Conservation (phyloP, 352 stramenopile species). For the Phytophthora pisi region DNA sequence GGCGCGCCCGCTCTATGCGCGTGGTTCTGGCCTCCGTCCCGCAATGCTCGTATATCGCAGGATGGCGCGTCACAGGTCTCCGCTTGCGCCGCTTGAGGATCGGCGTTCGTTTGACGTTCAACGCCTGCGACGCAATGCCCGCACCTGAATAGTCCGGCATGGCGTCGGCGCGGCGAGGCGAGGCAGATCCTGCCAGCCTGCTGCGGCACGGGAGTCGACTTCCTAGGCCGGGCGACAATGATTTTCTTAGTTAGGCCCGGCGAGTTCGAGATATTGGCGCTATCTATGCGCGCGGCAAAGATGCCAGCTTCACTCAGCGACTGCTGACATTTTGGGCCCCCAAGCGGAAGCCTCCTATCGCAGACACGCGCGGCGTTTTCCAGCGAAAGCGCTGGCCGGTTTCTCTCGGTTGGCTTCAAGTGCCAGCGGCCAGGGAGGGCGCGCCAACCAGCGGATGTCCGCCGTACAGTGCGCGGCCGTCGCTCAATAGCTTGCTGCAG, state of each 20-base stretch:
- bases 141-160: conserved; percentile 10
- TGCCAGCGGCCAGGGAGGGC: not conserved
- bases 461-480: not conserved
- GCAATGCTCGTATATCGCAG: not conserved
- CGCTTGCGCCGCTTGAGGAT: conserved; percentile 24
- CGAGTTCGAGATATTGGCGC: not conserved
- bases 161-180: not conserved
- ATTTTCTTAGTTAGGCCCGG: not conserved
- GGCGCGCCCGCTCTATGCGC: not conserved
- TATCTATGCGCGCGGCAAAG: conserved; percentile 20
- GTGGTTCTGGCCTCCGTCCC: not conserved
- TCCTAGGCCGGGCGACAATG: not conserved
- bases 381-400: conserved; percentile 1
- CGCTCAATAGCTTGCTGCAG: not conserved
- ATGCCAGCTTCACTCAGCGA: not conserved
- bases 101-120: conserved; percentile 15
- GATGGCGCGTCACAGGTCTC: conserved; percentile 8
- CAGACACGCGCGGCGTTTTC: conserved; percentile 16
- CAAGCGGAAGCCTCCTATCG: not conserved
- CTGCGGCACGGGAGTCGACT: not conserved
- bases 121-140: conserved; percentile 18
- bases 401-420: not conserved
- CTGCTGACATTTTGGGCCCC: conserved; percentile 2
- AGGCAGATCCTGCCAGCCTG: not conserved
- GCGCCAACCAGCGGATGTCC: not conserved